Conservation (phyloP, 495 filamentous ascomycete species). For the Xeromyces bisporus region DNA sequence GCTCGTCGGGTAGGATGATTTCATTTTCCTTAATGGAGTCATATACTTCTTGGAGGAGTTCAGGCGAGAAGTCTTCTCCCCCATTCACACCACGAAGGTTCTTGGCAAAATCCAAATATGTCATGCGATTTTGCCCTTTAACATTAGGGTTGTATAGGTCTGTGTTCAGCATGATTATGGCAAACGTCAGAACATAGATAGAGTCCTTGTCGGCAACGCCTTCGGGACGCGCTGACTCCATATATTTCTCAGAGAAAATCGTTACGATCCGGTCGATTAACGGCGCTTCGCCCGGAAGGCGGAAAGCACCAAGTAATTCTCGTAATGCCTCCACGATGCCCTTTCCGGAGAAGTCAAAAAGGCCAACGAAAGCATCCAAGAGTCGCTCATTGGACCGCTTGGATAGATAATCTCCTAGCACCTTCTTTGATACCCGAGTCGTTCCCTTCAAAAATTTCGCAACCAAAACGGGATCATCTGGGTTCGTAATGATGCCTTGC, state of each 20-base stretch:
- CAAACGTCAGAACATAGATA: conserved; percentile 83
- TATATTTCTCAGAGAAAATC: conserved; percentile 75
- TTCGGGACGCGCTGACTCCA: conserved; percentile 48
- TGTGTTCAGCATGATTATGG: conserved; percentile 89
- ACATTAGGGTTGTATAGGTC: conserved; percentile 91
- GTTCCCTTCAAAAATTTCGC: conserved; percentile 76
- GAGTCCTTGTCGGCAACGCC: conserved; percentile 77
- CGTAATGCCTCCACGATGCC: conserved; percentile 81
- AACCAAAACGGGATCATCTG: conserved; percentile 51
- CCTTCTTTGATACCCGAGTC: conserved; percentile 70
- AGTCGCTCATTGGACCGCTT: conserved; percentile 73
- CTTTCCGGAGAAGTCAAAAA: conserved; percentile 73
- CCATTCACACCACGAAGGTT: conserved; percentile 83
- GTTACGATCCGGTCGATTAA: conserved; percentile 89
- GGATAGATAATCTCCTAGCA: conserved; percentile 81
- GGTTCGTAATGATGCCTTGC: conserved; percentile 66
- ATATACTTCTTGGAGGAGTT: conserved; percentile 78
- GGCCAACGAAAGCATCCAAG: conserved; percentile 64
- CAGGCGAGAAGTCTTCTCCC: conserved; percentile 65
- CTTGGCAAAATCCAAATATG: conserved; percentile 55
- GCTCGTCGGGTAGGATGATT: conserved; percentile 93
- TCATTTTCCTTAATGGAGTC: conserved; percentile 83
- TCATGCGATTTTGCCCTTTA: conserved; percentile 69
- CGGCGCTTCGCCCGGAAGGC: conserved; percentile 78
- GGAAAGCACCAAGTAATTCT: conserved; percentile 77